Conservation (phyloP, 768 basidiomycete genomes). For the Cystobasidium tubakii region DNA sequence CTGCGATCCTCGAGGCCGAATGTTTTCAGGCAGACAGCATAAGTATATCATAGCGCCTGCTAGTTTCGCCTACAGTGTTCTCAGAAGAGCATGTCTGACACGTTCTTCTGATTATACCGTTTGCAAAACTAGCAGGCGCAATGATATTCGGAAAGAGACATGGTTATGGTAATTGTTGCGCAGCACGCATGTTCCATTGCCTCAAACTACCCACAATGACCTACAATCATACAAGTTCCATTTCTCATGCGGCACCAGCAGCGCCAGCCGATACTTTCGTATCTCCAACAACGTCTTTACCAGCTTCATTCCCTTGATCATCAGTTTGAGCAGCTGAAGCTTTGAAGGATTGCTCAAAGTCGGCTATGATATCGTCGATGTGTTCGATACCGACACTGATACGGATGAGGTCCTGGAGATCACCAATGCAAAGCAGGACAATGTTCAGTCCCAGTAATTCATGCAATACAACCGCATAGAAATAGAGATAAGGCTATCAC, state of each 20-base stretch:
- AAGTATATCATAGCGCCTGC: no score
- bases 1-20: no score
- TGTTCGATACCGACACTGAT: conserved; percentile 51
- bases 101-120: no score
- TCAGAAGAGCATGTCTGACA: no score
- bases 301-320: not conserved
- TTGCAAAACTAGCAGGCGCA: no score
- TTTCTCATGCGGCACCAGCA: conserved; percentile 1
- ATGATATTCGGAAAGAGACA: no score
- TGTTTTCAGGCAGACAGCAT: no score
- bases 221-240: no score
- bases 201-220: no score
- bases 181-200: no score
- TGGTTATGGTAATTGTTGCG: no score
- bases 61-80: no score
- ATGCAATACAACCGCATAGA: not conserved
- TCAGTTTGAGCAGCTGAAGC: conserved; percentile 10
- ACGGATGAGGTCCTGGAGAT: conserved; percentile 59
- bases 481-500: not conserved
- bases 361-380: conserved; percentile 52
- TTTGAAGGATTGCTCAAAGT: conserved; percentile 52
- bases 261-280: not conserved
- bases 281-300: conserved; percentile 2
- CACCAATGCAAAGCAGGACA: conserved; percentile 43
- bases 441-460: conserved; percentile 39